A percentile compares a stretch with the other conserved stretches of the same genome.
These are phyloP conservation scores for Teunomyces barrocoloradensis DNA, from an alignment of 805 yeast genomes.

Conservation along the genomic window DNA sequence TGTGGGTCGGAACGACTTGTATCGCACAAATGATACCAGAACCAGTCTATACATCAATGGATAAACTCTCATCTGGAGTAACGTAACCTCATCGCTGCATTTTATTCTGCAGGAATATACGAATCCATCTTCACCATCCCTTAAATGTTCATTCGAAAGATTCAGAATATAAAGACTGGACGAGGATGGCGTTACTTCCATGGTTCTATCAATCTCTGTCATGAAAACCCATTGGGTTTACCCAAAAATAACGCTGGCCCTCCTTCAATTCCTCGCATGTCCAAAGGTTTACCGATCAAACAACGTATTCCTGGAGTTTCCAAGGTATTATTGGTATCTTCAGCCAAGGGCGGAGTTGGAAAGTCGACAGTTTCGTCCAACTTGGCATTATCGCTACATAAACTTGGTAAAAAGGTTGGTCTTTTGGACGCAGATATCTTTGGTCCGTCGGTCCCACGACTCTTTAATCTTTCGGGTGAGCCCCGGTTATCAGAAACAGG, in stretches of 20 bases:
- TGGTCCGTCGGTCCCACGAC: conserved; percentile 80
- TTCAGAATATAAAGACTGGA: not conserved
- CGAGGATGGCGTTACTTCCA: not conserved
- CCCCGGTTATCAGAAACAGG: conserved; percentile 57
- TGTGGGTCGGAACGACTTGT: conserved; percentile 48
- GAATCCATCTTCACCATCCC: not conserved
- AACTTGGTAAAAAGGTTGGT: conserved; percentile 58
- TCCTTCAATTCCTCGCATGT: conserved; percentile 39
- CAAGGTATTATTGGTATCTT: conserved; percentile 62
- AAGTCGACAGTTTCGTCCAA: conserved; percentile 74
- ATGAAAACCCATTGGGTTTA: conserved; percentile 43
- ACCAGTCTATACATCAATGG: not conserved
- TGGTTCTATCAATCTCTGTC: conserved; percentile 8
- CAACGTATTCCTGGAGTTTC: conserved; percentile 59
- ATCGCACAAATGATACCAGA: not conserved
- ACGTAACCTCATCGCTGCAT: not conserved
- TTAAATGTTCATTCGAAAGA: not conserved
- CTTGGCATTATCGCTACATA: conserved; percentile 59
- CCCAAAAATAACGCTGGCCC: conserved; percentile 21
- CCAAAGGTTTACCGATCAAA: conserved; percentile 55
- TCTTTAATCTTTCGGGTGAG: conserved; percentile 67
- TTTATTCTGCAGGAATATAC: not conserved
- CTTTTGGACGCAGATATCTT: conserved; percentile 77
- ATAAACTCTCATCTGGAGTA: not conserved
- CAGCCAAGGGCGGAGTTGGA: conserved; percentile 83